Conservation (phyloP, 2,329 filamentous ascomycete species). For the Aspergillus quadrilineatus region DNA sequence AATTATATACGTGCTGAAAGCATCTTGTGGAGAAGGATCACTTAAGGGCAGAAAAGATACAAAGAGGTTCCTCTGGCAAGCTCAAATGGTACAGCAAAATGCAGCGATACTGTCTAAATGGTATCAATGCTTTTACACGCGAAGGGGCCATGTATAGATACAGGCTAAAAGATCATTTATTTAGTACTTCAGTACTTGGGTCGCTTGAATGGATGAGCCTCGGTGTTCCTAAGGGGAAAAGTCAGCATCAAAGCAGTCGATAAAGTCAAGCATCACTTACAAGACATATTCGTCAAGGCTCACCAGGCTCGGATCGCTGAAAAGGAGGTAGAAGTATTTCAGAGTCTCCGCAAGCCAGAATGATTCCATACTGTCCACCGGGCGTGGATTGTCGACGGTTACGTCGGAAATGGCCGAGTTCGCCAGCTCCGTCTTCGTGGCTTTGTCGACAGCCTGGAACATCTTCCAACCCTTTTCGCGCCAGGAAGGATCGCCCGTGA, state of each 20-base stretch:
- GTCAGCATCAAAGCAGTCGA: background rate
- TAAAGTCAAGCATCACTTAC: slow-evolving; percentile 30
- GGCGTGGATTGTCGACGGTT: slow-evolving; percentile 47
- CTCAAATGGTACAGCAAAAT: background rate
- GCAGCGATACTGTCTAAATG: slow-evolving; percentile 3
- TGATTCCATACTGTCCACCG: slow-evolving; percentile 68
- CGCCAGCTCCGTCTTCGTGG: slow-evolving; percentile 62
- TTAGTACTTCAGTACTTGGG: slow-evolving; percentile 13
- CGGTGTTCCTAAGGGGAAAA: slow-evolving; percentile 20
- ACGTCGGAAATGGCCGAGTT: slow-evolving; percentile 68
- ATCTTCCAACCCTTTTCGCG: slow-evolving; percentile 71
- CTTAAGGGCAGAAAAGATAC: background rate
- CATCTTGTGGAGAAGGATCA: background rate
- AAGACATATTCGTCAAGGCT: slow-evolving; percentile 50
- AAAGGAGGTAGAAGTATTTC: slow-evolving; percentile 50
- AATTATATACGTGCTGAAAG: background rate
- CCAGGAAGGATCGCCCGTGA: slow-evolving; percentile 66
- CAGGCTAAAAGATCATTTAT: background rate
- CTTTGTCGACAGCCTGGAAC: slow-evolving; percentile 63
- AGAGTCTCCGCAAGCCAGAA: slow-evolving; percentile 64
- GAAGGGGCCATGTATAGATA: background rate
- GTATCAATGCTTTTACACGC: slow-evolving; percentile 15
- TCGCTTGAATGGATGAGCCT: slow-evolving; percentile 30
- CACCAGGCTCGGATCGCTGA: slow-evolving; percentile 44
- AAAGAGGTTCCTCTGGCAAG: background rate